Conservation (phyloP, 2,329 filamentous ascomycete genomes). For the Phialophora macrospora region DNA sequence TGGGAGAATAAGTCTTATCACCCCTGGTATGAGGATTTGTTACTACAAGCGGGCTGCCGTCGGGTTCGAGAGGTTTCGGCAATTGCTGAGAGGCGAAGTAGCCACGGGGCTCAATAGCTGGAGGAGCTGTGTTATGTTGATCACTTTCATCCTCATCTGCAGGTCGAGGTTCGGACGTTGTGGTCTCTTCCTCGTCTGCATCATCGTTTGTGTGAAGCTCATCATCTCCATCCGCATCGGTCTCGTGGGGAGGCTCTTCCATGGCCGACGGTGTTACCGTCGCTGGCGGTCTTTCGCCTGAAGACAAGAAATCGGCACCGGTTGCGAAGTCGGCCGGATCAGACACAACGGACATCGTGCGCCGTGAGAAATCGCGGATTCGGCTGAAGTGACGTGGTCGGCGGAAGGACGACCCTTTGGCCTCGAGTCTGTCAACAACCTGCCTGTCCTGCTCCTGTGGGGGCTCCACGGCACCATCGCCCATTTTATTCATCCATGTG, state of each 20-base stretch:
- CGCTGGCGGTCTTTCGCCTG: conserved; percentile 46
- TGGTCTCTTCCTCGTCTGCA: conserved; percentile 55
- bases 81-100: conserved; percentile 19
- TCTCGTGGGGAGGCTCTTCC: conserved; percentile 58
- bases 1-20: conserved; percentile 1
- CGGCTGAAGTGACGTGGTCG: conserved; percentile 51
- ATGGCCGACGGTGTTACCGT: conserved; percentile 50
- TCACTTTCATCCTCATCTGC: conserved; percentile 3
- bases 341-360: conserved; percentile 60
- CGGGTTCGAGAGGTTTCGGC: neutral
- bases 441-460: conserved; percentile 66
- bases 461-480: conserved; percentile 58
- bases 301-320: conserved; percentile 42
- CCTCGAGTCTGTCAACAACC: conserved; percentile 63
- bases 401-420: conserved; percentile 53
- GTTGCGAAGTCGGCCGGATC: conserved; percentile 59
- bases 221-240: conserved; percentile 86
- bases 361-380: conserved; percentile 55
- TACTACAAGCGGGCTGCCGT: neutral
- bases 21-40: conserved; percentile 8
- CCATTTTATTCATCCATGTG: conserved; percentile 82
- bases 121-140: neutral
- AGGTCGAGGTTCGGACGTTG: conserved; percentile 22
- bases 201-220: conserved; percentile 85
- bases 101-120: conserved; percentile 10